Evolutionary conservation across 805 yeast genomes (phyloP).

Genomic region (Wickerhamiella dianesei): DNA sequence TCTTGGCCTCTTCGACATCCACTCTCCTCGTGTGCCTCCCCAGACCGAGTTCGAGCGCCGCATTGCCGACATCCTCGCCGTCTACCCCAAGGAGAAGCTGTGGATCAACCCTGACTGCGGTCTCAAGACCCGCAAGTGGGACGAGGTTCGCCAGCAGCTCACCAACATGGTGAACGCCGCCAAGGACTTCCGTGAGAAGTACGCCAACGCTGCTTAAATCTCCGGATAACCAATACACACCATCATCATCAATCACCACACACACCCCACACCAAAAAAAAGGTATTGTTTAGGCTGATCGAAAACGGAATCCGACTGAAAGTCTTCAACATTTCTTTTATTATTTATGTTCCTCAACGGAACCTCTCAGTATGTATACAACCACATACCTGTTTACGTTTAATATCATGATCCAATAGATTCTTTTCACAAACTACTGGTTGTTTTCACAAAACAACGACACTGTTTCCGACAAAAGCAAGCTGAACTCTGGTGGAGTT

Average conservation of each 20-base stretch:
- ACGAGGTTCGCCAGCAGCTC: conserved; percentile 86
- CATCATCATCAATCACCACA: no score
- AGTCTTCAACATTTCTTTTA: conserved; percentile 10
- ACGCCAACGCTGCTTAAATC: conserved; percentile 17
- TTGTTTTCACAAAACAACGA: no score
- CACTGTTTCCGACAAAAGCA: no score
- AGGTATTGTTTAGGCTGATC: not conserved
- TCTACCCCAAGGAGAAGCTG: conserved; percentile 94
- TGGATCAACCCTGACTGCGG: conserved; percentile 99
- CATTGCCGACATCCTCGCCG: conserved; percentile 87
- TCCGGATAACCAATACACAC: not conserved
- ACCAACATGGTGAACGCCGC: conserved; percentile 99
- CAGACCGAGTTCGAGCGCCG: conserved; percentile 90
- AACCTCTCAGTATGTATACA: conserved; percentile 14
- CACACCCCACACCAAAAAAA: not conserved
- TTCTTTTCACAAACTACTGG: not conserved
- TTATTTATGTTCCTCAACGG: conserved; percentile 21
- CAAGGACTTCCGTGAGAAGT: conserved; percentile 73
- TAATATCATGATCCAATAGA: not conserved
- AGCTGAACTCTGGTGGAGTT: no score
- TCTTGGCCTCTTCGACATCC: conserved; percentile 97
- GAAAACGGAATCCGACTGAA: not conserved
- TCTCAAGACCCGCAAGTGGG: conserved; percentile 99
- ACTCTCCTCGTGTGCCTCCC: conserved; percentile 99
- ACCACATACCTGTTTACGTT: not conserved